Base-by-base conservation (phyloP, 352 stramenopile species). In the Globisporangium takayamanum region DNA sequence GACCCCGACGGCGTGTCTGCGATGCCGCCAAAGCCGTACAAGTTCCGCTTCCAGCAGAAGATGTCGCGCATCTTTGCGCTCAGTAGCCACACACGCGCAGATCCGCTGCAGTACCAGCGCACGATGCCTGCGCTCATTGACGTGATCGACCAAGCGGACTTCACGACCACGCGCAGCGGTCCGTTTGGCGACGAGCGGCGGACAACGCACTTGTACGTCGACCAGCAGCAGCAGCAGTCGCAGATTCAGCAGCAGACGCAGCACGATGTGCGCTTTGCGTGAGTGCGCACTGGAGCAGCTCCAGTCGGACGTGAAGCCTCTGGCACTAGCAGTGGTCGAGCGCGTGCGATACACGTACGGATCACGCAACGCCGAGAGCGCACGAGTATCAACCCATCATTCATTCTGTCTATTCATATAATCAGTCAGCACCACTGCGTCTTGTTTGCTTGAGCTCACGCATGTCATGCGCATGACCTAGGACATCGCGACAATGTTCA, bases 41-140 rank as follows among this genome's bases (percentile, higher is more conserved):
- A 92, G 68, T 90, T 94, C 64, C 87, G 88, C 2, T 97, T 97
- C 66, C 86, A 95, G 70, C 84, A 95, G 60, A 92, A 92, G 49
- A 94, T 94, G 86, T 92, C 80, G 26, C 84, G 86, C 56, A 92
- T 95, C 55, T 95, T 95, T 53, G 84, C 80, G 18, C 65, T 95
- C 41, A 79, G 70, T 44, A 86, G 64, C 37, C 78, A 89, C 59
- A 77, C 64, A 37, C 80, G 84, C 25, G 68, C 71, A 0, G 87
- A 93, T 58, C 71, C 78, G 30, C 80, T 78, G 15, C 77, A 74
- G 12, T 91, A 87, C 68, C 76, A 91, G 52, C 78, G 86, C 47
- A 89, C 77, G 57, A 74, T 89, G 52, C 84, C 84, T 26, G 76
- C 84, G 18, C 60, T 93, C 41, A 88, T 93, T 53, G 84, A 93